A percentile compares a stretch with the other conserved stretches of the same genome.
Evolutionary conservation across 2,329 filamentous ascomycete species (phyloP).

Genomic region (Monosporascus sp.): DNA sequence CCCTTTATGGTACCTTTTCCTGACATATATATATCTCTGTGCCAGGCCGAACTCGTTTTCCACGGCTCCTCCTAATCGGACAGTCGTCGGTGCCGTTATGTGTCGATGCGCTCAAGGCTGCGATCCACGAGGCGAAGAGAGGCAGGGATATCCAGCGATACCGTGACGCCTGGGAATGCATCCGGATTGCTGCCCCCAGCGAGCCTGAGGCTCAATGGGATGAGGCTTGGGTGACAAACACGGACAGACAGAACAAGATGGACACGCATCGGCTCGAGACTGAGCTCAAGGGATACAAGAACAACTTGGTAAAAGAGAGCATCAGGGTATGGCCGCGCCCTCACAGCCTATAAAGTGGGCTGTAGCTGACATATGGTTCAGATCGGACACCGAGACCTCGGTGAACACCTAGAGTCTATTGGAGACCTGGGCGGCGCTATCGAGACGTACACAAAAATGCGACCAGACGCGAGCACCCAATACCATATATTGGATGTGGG

Average conservation of each 20-base stretch:
- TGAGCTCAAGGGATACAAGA: conserved; percentile 89
- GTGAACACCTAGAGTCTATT: conserved; percentile 72
- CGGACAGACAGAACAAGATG: conserved; percentile 58
- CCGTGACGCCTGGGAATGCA: conserved; percentile 58
- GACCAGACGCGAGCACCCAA: conserved; percentile 78
- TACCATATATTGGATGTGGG: conserved; percentile 81
- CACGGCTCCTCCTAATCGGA: conserved; percentile 79
- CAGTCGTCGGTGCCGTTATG: conserved; percentile 69
- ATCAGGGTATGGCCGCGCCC: conserved; percentile 61
- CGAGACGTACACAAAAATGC: conserved; percentile 80
- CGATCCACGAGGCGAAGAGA: conserved; percentile 68
- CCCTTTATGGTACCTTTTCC: neutral
- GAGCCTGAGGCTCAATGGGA: conserved; percentile 67
- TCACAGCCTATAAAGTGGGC: neutral
- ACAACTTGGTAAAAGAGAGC: conserved; percentile 95
- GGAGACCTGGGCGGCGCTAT: conserved; percentile 69
- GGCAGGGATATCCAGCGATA: conserved; percentile 72
- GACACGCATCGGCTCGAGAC: conserved; percentile 74
- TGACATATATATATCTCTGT: conserved; percentile 1
- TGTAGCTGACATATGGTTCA: conserved; percentile 28
- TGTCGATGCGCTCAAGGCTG: conserved; percentile 74
- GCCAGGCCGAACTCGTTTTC: conserved; percentile 71
- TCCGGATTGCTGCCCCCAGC: conserved; percentile 58
- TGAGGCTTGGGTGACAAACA: conserved; percentile 67
- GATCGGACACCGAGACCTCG: conserved; percentile 95